These are phyloP conservation scores for Phytophthora crassamura DNA, from an alignment of 352 stramenopile genomes.

Conservation along the genomic window DNA sequence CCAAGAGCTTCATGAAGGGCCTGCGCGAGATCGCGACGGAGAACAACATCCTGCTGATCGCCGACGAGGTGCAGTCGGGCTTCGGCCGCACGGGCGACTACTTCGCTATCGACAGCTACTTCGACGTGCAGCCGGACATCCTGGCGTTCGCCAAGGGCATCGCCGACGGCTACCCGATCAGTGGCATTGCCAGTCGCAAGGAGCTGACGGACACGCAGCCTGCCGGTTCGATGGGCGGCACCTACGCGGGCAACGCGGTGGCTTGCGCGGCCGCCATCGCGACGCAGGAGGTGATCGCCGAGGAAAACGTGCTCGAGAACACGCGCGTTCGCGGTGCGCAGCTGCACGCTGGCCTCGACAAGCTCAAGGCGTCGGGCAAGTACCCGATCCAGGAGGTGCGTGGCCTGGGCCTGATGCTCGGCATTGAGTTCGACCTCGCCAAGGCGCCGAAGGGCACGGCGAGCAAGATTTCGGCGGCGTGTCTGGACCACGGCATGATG, in stretches of 20 bases:
- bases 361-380: constrained; percentile 73
- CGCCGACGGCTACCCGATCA: constrained; percentile 92
- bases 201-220: constrained; percentile 87
- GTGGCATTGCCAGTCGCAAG: constrained; percentile 87
- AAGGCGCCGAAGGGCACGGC: constrained; percentile 67
- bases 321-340: constrained; percentile 71
- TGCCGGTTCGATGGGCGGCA: constrained; percentile 92
- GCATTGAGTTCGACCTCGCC: constrained; percentile 89
- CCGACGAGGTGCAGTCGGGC: constrained; percentile 94
- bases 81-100: constrained; percentile 89
- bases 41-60: constrained; percentile 94
- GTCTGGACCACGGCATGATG: constrained; percentile 90
- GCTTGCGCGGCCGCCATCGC: constrained; percentile 92
- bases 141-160: constrained; percentile 95
- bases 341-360: constrained; percentile 77
- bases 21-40: constrained; percentile 91
- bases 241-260: constrained; percentile 93
- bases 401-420: constrained; percentile 94
- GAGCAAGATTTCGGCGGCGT: constrained; percentile 77
- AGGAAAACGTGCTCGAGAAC: constrained; percentile 92
- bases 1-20: constrained; percentile 92
- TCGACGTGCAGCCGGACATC: constrained; percentile 91
- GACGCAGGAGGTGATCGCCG: constrained; percentile 85
- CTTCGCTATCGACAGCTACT: constrained; percentile 89
- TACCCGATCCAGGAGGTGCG: constrained; percentile 89